Conservation (phyloP, 805 yeast species). For the Isabelozyma rhagii region DNA sequence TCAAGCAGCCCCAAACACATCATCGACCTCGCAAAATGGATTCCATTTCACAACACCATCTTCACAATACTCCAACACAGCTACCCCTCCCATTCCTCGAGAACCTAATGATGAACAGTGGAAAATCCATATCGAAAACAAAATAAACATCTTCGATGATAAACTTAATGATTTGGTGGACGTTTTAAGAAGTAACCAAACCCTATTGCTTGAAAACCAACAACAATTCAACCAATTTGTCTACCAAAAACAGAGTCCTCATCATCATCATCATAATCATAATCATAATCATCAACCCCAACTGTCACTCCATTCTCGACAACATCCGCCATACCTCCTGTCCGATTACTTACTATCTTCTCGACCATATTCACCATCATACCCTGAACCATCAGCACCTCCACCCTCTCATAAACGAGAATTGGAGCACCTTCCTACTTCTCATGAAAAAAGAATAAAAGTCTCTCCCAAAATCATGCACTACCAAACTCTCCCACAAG, state of each 20-base stretch:
- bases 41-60: neutral
- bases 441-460: neutral
- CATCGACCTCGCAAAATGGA: neutral
- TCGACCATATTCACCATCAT: neutral
- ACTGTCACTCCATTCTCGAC: neutral
- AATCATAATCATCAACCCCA: neutral
- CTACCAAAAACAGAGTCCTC: neutral
- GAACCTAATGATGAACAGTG: conserved; percentile 18
- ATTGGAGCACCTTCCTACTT: neutral
- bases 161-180: conserved; percentile 37
- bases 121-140: conserved; percentile 32
- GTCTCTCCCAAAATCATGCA: neutral
- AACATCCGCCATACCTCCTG: neutral
- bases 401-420: neutral
- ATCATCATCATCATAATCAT: neutral
- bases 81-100: neutral
- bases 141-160: conserved; percentile 33
- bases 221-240: conserved; percentile 4
- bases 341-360: neutral
- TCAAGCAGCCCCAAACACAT: neutral
- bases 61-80: neutral
- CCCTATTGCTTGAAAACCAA: conserved; percentile 18
- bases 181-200: conserved; percentile 30
- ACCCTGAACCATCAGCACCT: neutral
- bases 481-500: conserved; percentile 13